A percentile compares a stretch with the other conserved stretches of the same genome.
Conservation (phyloP, 768 basidiomycete genomes). For the Boletus reticulatus region DNA sequence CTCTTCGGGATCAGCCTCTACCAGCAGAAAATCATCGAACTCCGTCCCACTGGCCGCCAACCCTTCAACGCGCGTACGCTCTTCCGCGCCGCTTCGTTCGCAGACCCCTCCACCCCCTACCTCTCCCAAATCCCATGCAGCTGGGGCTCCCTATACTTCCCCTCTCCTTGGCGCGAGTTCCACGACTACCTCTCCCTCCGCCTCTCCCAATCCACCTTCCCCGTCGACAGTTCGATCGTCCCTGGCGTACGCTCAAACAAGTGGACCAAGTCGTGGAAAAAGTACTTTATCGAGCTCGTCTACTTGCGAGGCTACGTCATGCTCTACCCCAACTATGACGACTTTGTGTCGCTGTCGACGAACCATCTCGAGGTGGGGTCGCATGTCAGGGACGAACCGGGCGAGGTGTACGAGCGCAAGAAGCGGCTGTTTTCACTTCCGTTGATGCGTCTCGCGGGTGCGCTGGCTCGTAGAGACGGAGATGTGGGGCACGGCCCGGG, state of each 20-base stretch:
- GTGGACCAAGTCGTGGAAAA: constrained; percentile 86
- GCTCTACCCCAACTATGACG: constrained; percentile 84
- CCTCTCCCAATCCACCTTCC: constrained; percentile 45
- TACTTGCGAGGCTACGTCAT: constrained; percentile 82
- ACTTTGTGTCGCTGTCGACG: constrained; percentile 77
- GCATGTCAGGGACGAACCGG: constrained; percentile 63
- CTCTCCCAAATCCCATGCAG: constrained; percentile 87
- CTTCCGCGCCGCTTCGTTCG: constrained; percentile 44
- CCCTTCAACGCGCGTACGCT: constrained; percentile 63
- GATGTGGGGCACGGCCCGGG: constrained; percentile 14
- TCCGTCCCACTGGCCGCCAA: constrained; percentile 62
- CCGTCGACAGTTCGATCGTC: constrained; percentile 49
- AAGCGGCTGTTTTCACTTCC: constrained; percentile 67
- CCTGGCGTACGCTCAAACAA: constrained; percentile 75
- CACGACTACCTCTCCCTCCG: constrained; percentile 73
- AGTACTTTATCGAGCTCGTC: constrained; percentile 83
- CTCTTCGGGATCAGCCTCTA: constrained; percentile 85
- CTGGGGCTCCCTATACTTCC: constrained; percentile 92
- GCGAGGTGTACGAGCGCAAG: constrained; percentile 48
- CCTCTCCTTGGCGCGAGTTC: constrained; percentile 85
- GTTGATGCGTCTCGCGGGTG: constrained; percentile 48
- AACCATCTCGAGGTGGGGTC: constrained; percentile 86
- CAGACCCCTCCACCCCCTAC: constrained; percentile 60
- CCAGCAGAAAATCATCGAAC: constrained; percentile 80
- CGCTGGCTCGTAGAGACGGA: constrained; percentile 5